Base-by-base conservation (phyloP, 2,329 filamentous ascomycete genomes). In the Neurospora sp. region DNA sequence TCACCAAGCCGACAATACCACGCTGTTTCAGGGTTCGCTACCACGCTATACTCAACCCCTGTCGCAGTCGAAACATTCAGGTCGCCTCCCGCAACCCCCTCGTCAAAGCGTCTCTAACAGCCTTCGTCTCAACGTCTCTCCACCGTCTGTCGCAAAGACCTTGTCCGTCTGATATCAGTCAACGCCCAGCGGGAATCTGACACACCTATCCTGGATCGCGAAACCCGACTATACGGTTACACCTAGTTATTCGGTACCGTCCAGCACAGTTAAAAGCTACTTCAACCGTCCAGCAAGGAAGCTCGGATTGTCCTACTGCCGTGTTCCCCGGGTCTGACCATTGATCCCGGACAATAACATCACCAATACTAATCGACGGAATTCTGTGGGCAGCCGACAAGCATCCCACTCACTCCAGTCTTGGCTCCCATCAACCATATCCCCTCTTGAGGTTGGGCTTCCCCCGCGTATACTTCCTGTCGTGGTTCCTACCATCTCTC, bases 31-130 rank as follows among this genome's bases (percentile, higher is more conserved):
- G 23, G 23, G 52, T 33, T 8, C 52, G 52, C 52, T 57, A 57
- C 52, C 23, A 62, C 23, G 52, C 52, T 62, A 33, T 33, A 62
- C 12, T 17, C 23, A 8, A 72, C 77, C 79, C 79, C 77, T 80
- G 78, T 76, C 75, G 39, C 71, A 74, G 74, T 72, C 79, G 80
- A 81, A 81, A 81, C 79, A 76, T 73, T 77, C 77, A 72, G 73
- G 76, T 76, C 76, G 76, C 76, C 75, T 75, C 73, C 73, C 73
- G 70, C 71, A 69, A 69, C 75, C 77, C 80, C 78, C 77, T 62
- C 75, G 78, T 78, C 80, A 78, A 81, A 80, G 80, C 80, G 77
- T 77, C 80, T 82, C 81, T 82, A 79, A 83, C 82, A 79, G 70
- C 70, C 70, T 74, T 77, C 79, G 82, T 83, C 82, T 83, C 82